Conservation (phyloP, 495 filamentous ascomycete genomes). For the Terfezia claveryi region DNA sequence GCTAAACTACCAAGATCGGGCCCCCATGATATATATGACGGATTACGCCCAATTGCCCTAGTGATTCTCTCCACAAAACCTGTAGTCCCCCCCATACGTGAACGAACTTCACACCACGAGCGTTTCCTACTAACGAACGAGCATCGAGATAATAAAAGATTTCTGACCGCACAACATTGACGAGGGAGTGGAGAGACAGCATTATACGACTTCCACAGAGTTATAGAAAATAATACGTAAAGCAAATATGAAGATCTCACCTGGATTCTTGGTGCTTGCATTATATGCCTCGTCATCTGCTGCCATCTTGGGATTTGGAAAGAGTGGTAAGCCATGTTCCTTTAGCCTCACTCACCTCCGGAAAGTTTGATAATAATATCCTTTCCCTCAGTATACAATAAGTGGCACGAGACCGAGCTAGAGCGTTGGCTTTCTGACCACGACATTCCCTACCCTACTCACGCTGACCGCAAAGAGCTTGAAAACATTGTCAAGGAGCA, state of each 20-base stretch:
- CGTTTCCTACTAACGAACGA: too few relatives aligned
- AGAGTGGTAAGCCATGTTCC: slow-evolving; percentile 3
- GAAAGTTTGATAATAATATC: background rate
- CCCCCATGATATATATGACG: too few relatives aligned
- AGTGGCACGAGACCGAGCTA: slow-evolving; percentile 94
- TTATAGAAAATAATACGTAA: background rate
- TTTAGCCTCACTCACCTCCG: background rate
- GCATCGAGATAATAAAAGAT: too few relatives aligned
- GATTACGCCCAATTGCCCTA: background rate
- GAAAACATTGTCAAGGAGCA: slow-evolving; percentile 69
- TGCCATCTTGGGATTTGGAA: slow-evolving; percentile 10
- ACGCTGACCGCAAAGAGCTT: slow-evolving; percentile 69
- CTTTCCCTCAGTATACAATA: slow-evolving; percentile 51
- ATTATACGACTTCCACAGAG: background rate
- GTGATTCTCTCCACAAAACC: background rate
- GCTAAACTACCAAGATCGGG: too few relatives aligned
- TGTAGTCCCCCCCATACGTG: background rate
- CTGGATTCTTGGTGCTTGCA: slow-evolving; percentile 9
- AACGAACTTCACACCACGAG: too few relatives aligned
- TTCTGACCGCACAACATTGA: too few relatives aligned
- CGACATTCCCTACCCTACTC: slow-evolving; percentile 63
- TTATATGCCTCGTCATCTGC: slow-evolving; percentile 9
- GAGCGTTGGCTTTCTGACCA: slow-evolving; percentile 94
- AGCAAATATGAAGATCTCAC: slow-evolving; percentile 9
- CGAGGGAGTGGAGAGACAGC: too few relatives aligned